Evolutionary conservation across 768 basidiomycete species (phyloP), one percentile per base, ranked within the genome.

Genomic region (Asterophora parasitica): DNA sequence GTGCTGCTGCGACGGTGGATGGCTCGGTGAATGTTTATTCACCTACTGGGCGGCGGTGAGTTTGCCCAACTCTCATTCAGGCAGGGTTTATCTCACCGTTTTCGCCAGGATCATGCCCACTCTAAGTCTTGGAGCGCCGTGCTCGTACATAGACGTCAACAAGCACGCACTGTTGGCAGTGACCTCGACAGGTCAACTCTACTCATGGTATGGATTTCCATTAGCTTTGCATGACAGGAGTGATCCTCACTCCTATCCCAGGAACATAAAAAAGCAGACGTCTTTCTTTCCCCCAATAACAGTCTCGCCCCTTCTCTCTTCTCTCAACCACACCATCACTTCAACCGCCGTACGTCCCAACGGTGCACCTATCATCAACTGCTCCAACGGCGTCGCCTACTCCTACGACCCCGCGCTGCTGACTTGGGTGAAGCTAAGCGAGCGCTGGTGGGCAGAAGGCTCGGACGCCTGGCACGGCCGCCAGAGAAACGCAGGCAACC

Each of bases 21-120:
- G 90, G 88, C 0, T 76, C 75, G 3, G 68, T 98, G n/a, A 78
- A 76, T 52, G 79, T 95, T 8, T 97, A 97, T 66, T 88, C 92
- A 3, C 77, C 77, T 39, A 83, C 83, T 0, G 95, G 95, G 4
- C 69, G 93, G 63, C 79, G 86, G 94, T 92, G 54, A 47, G 79
- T 54, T 31, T 31, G 12, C 15, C 26, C 48, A 16, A 5, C 12
- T 20, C 7, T 7, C 20, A 31, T 16, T 38, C 33, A 28, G 3
- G 19, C 12, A 30, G 28, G 19, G n/a, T 11, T 17, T 42, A 30
- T 12, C 43, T 53, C 16, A 43, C 47, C 8, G 36, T 42, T 12
- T 12, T 42, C 11, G 15, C 46, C 48, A 96, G 95, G 57, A 60
- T 90, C 19, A 81, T 94, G 72, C 84, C 91, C 0, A 82, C 82